phyloP scores from a whole-genome alignment of 78 protist species.

The Emiliania huxleyi region DNA sequence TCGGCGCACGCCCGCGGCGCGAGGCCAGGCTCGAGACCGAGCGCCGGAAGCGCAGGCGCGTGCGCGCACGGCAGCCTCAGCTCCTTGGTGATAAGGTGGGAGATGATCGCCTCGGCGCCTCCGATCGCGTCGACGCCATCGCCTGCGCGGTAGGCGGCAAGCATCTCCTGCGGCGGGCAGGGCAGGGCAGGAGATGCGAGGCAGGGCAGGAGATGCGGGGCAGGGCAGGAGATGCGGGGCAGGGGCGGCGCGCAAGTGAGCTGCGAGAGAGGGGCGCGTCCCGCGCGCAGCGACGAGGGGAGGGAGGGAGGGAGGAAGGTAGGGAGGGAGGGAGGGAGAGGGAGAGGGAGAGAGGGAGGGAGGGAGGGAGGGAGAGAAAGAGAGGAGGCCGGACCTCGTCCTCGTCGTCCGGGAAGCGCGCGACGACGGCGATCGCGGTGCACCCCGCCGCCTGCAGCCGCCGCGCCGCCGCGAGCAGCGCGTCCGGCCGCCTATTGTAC shows the following conservation, averaged over 20 bases:
- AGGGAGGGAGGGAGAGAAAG: no score
- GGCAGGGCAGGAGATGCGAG: no score
- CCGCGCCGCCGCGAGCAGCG: background rate
- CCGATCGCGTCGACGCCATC: constrained; percentile 35
- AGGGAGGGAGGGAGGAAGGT: no score
- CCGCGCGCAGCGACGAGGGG: no score
- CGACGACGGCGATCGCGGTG: constrained; percentile 34
- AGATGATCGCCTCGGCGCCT: constrained; percentile 37
- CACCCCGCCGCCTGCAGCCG: background rate
- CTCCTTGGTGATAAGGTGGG: background rate
- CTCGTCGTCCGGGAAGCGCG: constrained; percentile 22
- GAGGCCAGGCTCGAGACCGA: background rate
- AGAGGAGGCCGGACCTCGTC: no score
- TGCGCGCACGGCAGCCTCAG: constrained; percentile 41
- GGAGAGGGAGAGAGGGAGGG: no score
- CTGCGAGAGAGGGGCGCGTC: no score
- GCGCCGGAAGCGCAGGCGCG: constrained; percentile 19
- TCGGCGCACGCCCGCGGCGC: background rate
- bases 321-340: no score
- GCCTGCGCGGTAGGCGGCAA: background rate
- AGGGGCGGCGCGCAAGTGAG: no score
- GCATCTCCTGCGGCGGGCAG: no score
- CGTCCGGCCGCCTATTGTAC: background rate
- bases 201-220: no score
- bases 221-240: no score